Evolutionary conservation across 768 basidiomycete species (phyloP), one percentile per base, ranked within the genome.

Genomic region (Leucocoprinus leucothites): DNA sequence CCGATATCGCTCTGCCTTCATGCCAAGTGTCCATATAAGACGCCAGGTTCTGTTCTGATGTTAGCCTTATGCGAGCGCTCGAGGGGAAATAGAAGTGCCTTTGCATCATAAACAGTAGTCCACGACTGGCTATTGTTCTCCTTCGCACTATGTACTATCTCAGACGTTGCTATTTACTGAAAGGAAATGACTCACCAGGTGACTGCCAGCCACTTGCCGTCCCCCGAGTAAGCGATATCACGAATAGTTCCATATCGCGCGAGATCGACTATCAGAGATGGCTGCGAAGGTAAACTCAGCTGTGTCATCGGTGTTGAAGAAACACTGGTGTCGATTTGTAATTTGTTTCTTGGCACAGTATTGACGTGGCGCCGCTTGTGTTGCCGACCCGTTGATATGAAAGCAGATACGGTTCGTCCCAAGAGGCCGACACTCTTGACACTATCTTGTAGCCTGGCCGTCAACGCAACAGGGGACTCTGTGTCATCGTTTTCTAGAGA

Each of bases 171-270:
- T 28, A n/a, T n/a, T n/a, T n/a, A n/a, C n/a, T n/a, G n/a, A n/a
- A n/a, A n/a, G n/a, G 16, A 0, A 3, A 24, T 25, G 24, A 41
- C 53, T 41, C 18, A 54, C 53, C 53, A 54, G 16, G 53, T 40
- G 9, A 54, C 53, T 8, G 45, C 53, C 24, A 54, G 53, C 46
- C 46, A 40, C 16, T 42, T 41, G 9, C 53, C 53, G 41, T 54
- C 45, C n/a, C 47, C 46, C 1, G 53, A 54, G 36, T 47, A 54
- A 1, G 53, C 45, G 18, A 54, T 21, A 40, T 54, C 45, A 4
- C 19, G 45, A 26, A 54, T 48, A 6, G 35, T 54, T 25, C 53
- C 53, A 31, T 54, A 54, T 9, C 53, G 53, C 19, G 46, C 16
- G 18, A 48, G 35, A 9, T 54, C 38, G n/a, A 54, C n/a, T n/a